Evolutionary conservation across 148 eudicot genomes (phyloP), one percentile per base, ranked within the genome.

Genomic region (Fagopyrum homotropicum): DNA sequence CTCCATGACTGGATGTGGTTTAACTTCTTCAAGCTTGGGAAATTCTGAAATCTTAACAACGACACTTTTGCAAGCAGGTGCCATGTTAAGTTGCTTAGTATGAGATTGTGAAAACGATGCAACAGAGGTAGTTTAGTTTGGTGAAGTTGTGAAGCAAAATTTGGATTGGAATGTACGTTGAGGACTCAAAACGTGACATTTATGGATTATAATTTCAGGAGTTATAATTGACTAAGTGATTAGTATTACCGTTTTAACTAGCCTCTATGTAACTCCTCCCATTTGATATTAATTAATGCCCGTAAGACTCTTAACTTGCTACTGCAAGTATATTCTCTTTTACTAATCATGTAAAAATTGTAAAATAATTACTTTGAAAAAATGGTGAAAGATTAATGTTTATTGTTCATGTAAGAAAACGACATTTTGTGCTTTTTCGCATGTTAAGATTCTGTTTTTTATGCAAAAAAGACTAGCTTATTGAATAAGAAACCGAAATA

Each of bases 1-100:
- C 78, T 93, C 96, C 86, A 84, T 72, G 0, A 89, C 86, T 0
- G 96, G 93, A 73, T 93, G 98, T 26, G 98, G 90, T 59, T 81
- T 81, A 54, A 88, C 84, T 52, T 81, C 85, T 64, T 83, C 88
- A 7, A 82, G 46, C 50, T 73, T 85, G 0, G 68, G 29, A 12
- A 26, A 75, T 0, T 14, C 7, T n/a, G 56, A n/a, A 45, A 26
- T 26, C 59, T 60, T 60, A 9, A 26, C 66, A 9, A 9, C 66
- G 2, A 9, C 66, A 26, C 9, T 60, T 60, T 60, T 60, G 66
- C 66, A 7, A 9, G 40, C 12, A 60, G 4, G 6, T 26, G 14
- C 66, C 66, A 60, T 60, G 66, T 60, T 35, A 0, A 0, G 40
- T 35, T 35, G 40, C 3, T 35, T 2, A 1, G 40, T 35, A 35